Percentiles rank a stretch among this genome's conserved stretches.
phyloP scores from a whole-genome alignment of 2,329 filamentous ascomycete species.

The Sarocladium brachiariae region DNA sequence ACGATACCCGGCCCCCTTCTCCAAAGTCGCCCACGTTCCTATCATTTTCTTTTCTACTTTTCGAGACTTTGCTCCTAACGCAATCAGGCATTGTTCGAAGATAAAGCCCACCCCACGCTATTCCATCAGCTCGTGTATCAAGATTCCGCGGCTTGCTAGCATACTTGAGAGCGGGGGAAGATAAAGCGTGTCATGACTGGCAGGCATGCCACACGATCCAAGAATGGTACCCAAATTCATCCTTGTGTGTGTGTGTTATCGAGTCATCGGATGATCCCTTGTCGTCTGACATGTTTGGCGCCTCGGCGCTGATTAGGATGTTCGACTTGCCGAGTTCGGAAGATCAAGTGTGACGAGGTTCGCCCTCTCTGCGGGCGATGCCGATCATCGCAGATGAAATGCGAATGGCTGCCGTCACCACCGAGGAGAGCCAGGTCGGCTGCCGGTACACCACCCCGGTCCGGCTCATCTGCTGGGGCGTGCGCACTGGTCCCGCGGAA shows the following conservation, averaged over 20 bases:
- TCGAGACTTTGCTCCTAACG: no score
- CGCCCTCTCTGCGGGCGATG: conserved; percentile 27
- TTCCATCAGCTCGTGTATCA: not conserved
- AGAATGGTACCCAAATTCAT: conserved; percentile 1
- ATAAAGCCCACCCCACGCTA: not conserved
- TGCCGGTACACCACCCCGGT: not conserved
- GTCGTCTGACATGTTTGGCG: not conserved
- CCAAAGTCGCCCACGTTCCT: no score
- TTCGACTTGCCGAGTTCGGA: conserved; percentile 29
- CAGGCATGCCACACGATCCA: not conserved
- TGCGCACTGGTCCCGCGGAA: not conserved
- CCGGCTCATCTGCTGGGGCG: not conserved
- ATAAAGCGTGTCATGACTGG: no score
- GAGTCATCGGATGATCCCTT: no score
- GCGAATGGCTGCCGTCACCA: conserved; percentile 13
- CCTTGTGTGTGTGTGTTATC: no score
- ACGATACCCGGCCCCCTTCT: no score
- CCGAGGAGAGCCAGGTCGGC: not conserved
- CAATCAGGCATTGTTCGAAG: no score
- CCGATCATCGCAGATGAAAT: conserved; percentile 20
- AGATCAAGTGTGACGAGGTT: conserved; percentile 31
- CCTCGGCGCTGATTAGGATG: conserved; percentile 19
- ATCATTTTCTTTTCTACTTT: no score
- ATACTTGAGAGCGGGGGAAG: no score
- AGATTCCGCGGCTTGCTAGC: no score